Percentiles rank a stretch among this genome's conserved stretches.
These are phyloP conservation scores for Telfairia occidentalis DNA, from an alignment of 331 rosid genomes.

Conservation along the genomic window DNA sequence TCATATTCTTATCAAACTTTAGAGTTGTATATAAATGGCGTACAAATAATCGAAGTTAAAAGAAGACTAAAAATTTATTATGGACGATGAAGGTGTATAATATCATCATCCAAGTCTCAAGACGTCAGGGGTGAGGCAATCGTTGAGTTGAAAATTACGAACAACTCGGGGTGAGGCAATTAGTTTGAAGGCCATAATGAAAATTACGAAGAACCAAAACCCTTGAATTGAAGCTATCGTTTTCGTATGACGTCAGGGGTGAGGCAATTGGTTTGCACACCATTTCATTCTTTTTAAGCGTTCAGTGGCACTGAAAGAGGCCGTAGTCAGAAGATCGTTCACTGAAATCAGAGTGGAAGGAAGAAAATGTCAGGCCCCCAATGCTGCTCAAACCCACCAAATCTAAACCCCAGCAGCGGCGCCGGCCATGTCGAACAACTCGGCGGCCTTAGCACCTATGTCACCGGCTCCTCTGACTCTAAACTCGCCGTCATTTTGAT, in stretches of 20 bases:
- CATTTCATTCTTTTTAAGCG: neutral
- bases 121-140: no score
- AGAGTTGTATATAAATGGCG: no score
- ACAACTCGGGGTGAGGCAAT: no score
- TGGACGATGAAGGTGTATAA: no score
- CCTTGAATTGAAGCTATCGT: no score
- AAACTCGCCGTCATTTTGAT: constrained; percentile 40
- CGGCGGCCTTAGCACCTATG: constrained; percentile 30
- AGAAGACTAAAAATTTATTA: no score
- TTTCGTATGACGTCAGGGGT: constrained; percentile 6
- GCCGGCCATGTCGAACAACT: constrained; percentile 43
- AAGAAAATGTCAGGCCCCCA: constrained; percentile 34
- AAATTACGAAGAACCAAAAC: neutral
- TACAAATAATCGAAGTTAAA: no score
- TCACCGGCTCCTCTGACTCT: constrained; percentile 40
- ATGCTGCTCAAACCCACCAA: constrained; percentile 71
- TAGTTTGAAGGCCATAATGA: no score
- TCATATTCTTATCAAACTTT: no score
- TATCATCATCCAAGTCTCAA: no score
- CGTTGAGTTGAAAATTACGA: no score
- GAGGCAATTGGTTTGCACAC: neutral
- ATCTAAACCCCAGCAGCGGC: constrained; percentile 37
- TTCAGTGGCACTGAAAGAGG: neutral
- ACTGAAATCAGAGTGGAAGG: neutral
- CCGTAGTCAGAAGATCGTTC: neutral